Evolutionary conservation across 345 rosid species (phyloP), one percentile per base, ranked within the genome.

Genomic region (Hevea brasiliensis): DNA sequence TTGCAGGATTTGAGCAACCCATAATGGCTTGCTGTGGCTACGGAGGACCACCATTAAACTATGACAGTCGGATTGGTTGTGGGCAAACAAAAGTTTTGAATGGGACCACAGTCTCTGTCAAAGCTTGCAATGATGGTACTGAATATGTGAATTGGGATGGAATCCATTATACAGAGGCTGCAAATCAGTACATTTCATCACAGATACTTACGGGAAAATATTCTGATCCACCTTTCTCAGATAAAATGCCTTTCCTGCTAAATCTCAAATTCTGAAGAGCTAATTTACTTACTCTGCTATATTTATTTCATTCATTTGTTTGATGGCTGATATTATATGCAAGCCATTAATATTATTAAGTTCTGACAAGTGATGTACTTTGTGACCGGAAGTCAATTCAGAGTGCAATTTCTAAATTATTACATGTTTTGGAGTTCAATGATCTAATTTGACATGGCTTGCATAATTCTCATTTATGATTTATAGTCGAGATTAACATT

Each of bases 131-230:
- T 41, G 99, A 92, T 50, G 87, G 90, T 75, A 89, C 92, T 2
- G 94, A 95, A 72, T 87, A 92, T 80, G 85, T 95, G 17, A 95
- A 83, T 35, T 95, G 97, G 99, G 99, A 95, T 74, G 98, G 98
- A 20, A 95, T 95, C 73, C 98, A 95, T 82, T 95, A 87, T 71
- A 87, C 97, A 1, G 97, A 95, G 82, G 96, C 97, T 27, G 94
- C 97, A 23, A 95, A 95, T 81, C 85, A 87, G 29, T 78, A 87
- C 14, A 82, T 92, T 72, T 85, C 94, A 17, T 83, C 90, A 4
- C 92, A 91, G 75, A 89, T 95, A 67, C 90, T 92, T 69, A 89
- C 97, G 0, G 97, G 98, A 20, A 91, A 83, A 64, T 92, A 83
- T 74, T 87, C 97, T 0, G 98, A 92, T 82, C 98, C 98, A 1